Base-by-base conservation (phyloP, 441 rosid genomes). In the Adansonia gregorii region DNA sequence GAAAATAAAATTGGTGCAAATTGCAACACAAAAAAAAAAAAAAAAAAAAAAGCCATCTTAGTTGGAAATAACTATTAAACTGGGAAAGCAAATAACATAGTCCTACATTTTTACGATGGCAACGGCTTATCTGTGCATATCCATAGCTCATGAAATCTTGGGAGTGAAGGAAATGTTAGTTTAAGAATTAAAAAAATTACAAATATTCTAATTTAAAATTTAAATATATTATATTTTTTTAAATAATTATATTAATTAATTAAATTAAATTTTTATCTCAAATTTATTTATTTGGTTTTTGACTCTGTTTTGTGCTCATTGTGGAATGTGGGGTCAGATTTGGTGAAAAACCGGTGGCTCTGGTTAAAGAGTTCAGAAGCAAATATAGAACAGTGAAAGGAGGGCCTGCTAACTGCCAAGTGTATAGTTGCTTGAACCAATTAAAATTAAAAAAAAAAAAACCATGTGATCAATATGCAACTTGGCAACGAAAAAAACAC, bases 391-490 rank as follows among this genome's bases (percentile, higher is more conserved):
- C 19, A 14, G 35, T 2, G 19, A 14, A 63, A 31, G 43, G 12
- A 63, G 67, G 45, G 45, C 19, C 63, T 5, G 8, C 19, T 35
- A 4, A 35, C 41, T 3, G 8, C 8, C 1, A 17, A 27, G 19
- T 63, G 2, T 41, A 2, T 17, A 48, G 20, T 67, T 67, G 39
- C n/a, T 67, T 46, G 55, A 46, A 67, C 39, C 19, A 10, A 45
- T n/a, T 19, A 2, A 67, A 67, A 45, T 1, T 19, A 6, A 3
- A 46, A 70, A 70, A 8, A 8, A 68, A 70, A 70, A 70, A 17
- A 12, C 14, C 74, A 70, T n/a, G 74, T 52, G 74, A 70, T 51
- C 22, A 70, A 70, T 31, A 15, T 52, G 22, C 60, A 27, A 31
- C 24, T 35, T 35, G 41, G 41, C 41, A 35, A 35, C 41, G 41